Percentiles rank a stretch among this genome's conserved stretches.
Evolutionary conservation across 108 stramenopile genomes (phyloP).

Genomic region (Tribonema minus): DNA sequence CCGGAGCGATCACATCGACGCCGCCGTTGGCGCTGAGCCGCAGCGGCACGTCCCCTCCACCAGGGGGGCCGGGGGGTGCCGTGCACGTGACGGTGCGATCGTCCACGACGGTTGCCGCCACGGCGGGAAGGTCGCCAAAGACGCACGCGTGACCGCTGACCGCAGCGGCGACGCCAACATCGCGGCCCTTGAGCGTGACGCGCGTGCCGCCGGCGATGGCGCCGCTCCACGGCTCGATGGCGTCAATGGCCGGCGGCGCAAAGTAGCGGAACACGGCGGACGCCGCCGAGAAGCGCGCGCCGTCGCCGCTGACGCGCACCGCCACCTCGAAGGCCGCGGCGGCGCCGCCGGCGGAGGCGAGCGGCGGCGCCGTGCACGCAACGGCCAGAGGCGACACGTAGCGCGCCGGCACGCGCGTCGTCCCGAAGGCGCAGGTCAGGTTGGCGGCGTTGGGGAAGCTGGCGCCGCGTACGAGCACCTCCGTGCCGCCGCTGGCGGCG

Average conservation of each 20-base stretch:
- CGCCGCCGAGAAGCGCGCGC: background rate
- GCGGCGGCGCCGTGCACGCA: background rate
- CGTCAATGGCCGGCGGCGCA: background rate
- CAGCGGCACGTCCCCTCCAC: no score
- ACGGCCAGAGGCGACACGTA: background rate
- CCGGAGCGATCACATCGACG: no score
- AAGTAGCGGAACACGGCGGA: background rate
- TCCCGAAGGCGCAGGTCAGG: constrained; percentile 24
- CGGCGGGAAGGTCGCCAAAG: no score
- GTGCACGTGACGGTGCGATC: no score
- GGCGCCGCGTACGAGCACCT: constrained; percentile 1
- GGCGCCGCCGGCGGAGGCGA: background rate
- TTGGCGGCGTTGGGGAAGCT: background rate
- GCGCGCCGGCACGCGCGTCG: background rate
- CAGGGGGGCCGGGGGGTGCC: no score
- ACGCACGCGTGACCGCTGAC: no score
- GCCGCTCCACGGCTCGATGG: background rate
- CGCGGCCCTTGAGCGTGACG: no score
- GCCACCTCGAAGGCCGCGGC: background rate
- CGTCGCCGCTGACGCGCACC: background rate
- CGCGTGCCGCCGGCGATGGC: background rate
- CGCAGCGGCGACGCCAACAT: no score
- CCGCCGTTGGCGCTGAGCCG: no score
- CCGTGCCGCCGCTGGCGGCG: constrained; percentile 1
- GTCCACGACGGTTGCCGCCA: no score